Percentiles rank a stretch among this genome's conserved stretches.
Evolutionary conservation across 805 yeast species (phyloP).

Genomic region (Metschnikowia noctiluminum): DNA sequence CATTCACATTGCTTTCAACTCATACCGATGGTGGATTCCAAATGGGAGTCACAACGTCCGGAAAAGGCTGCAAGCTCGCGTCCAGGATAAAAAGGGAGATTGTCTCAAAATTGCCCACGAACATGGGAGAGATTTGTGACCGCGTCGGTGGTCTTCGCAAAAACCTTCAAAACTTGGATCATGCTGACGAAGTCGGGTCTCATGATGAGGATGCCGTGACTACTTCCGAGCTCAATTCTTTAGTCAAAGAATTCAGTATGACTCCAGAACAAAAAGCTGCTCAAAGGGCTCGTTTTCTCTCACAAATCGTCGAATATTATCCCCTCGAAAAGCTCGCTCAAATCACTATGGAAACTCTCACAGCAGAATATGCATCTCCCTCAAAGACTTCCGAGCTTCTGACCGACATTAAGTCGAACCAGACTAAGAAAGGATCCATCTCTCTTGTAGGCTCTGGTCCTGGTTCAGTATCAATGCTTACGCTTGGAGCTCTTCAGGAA

Average conservation of each 20-base stretch:
- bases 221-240: constrained; percentile 52
- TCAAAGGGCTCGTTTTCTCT: constrained; percentile 76
- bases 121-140: constrained; percentile 65
- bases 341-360: constrained; percentile 57
- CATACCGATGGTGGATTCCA: constrained; percentile 70
- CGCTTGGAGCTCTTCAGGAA: constrained; percentile 79
- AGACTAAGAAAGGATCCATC: constrained; percentile 47
- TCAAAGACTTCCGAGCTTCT: neutral
- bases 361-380: constrained; percentile 32
- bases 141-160: constrained; percentile 67
- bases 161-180: constrained; percentile 51
- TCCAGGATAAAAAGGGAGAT: constrained; percentile 75
- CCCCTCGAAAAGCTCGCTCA: constrained; percentile 66
- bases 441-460: constrained; percentile 95
- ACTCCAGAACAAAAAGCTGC: constrained; percentile 48
- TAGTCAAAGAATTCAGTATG: constrained; percentile 59
- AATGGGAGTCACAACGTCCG: constrained; percentile 79
- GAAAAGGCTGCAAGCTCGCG: constrained; percentile 87
- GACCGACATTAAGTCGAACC: neutral
- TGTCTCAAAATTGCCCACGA: constrained; percentile 58
- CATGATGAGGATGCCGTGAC: constrained; percentile 71
- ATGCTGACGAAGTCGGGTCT: constrained; percentile 42
- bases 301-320: constrained; percentile 87
- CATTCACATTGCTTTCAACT: constrained; percentile 75
- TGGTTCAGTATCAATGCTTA: constrained; percentile 77